Evolutionary conservation across 2,329 filamentous ascomycete genomes (phyloP), one percentile per base, ranked within the genome.

Genomic region (Phialophora chinensis): DNA sequence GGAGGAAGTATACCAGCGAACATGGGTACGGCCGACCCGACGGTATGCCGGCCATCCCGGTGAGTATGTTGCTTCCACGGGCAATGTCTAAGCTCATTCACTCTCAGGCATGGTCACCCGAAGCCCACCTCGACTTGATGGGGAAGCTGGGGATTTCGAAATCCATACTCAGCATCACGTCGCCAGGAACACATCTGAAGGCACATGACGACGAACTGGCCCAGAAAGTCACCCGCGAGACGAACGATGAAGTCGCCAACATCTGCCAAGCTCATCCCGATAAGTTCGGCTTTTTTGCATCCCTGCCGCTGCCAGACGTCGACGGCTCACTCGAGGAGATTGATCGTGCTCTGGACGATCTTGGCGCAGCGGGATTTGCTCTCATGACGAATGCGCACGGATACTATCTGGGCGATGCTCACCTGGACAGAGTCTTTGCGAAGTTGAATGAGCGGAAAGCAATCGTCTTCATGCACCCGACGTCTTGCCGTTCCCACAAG

Each of bases 401-500:
- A 3, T 70, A 79, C 17, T 87, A 87, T 69, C 72, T 85, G 0
- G 85, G 85, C 2, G 79, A 84, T 66, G 58, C 74, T 0, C 68
- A 65, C 0, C 76, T 86, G 12, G 78, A 81, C 23, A 73, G 75
- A 0, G 75, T 87, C 6, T 86, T 84, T 67, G 75, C 78, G 1
- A 80, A 78, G 33, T 72, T 87, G 20, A 81, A 85, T 62, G 68
- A 73, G 3, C 72, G 81, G 1, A 75, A 80, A 2, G 81, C 81
- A 0, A 80, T 78, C 0, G 76, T 86, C 0, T 86, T 87, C 70
- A 80, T 86, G 49, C 85, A 87, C 60, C 84, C 84, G 0, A 85
- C 83, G 0, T 82, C 53, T 25, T 65, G 58, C 50, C 59, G 50
- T 52, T 50, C 63, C 11, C 54, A 50, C 10, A 54, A 38, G 23